Evolutionary conservation across 1,284 basidiomycete species (phyloP).

Genomic region (Pseudozyma hubeiensis): DNA sequence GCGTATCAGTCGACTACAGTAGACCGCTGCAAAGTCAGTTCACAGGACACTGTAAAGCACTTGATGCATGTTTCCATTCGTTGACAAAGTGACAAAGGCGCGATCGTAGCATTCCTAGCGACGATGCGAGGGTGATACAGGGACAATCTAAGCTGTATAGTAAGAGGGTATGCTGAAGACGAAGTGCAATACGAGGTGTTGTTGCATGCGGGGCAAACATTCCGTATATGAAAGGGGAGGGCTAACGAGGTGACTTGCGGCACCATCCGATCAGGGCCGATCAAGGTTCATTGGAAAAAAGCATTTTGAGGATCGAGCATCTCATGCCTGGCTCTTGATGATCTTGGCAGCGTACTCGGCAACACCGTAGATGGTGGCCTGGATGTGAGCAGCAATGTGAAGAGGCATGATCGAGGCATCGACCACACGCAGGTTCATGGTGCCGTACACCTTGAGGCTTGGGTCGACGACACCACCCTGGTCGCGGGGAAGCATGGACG

Average conservation of each 20-base stretch:
- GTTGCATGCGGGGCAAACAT: background rate
- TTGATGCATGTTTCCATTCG: too few relatives aligned
- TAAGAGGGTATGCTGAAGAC: constrained; percentile 1
- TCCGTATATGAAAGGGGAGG: background rate
- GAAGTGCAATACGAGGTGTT: constrained; percentile 1
- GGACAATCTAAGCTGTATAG: background rate
- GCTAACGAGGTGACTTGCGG: constrained; percentile 1
- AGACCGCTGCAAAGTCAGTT: too few relatives aligned
- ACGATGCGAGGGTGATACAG: too few relatives aligned
- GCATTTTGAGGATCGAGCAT: background rate
- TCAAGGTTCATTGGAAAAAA: background rate
- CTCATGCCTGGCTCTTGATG: constrained; percentile 48
- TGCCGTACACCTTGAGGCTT: constrained; percentile 76
- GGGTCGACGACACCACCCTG: constrained; percentile 78
- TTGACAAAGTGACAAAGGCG: too few relatives aligned
- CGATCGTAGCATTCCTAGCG: too few relatives aligned
- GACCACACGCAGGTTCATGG: constrained; percentile 74
- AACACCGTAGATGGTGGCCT: constrained; percentile 63
- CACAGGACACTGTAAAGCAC: too few relatives aligned
- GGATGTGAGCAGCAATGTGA: constrained; percentile 73
- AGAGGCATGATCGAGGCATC: constrained; percentile 68
- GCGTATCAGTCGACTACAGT: too few relatives aligned
- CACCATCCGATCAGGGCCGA: background rate
- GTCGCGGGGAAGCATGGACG: constrained; percentile 76
- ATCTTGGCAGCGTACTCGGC: constrained; percentile 69